Evolutionary conservation across 176 grass and related monocot species (phyloP).

Genomic region (Tuctoria greenei): DNA sequence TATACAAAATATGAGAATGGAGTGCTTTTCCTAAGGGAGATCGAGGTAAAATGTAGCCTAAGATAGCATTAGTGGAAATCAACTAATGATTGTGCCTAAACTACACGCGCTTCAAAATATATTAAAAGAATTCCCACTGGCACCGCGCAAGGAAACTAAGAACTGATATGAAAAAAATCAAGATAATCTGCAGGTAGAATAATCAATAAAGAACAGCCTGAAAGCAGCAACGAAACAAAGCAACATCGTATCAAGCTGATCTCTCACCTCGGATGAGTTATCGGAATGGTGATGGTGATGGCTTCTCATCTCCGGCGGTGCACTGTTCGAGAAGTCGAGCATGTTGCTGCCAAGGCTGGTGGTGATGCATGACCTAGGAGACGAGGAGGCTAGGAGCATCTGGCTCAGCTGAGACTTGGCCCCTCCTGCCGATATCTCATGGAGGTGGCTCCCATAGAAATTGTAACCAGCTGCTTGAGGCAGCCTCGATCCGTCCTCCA

Average conservation of each 20-base stretch:
- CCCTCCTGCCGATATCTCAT: constrained; percentile 52
- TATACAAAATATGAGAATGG: constrained; percentile 26
- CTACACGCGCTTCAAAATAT: neutral
- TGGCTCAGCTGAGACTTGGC: constrained; percentile 71
- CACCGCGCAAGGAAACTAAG: too few species aligned
- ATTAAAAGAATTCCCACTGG: neutral
- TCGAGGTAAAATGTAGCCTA: constrained; percentile 12
- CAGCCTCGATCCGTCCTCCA: constrained; percentile 48
- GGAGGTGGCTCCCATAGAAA: constrained; percentile 48
- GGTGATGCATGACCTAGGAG: constrained; percentile 87
- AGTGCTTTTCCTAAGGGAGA: constrained; percentile 32
- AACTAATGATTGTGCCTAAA: neutral
- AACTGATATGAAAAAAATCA: neutral
- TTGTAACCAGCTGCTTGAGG: constrained; percentile 25
- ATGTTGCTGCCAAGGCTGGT: constrained; percentile 82
- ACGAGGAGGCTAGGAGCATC: constrained; percentile 70
- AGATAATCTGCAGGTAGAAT: neutral
- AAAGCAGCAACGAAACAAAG: neutral
- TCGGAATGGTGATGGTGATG: constrained; percentile 55
- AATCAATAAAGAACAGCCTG: neutral
- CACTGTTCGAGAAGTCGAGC: constrained; percentile 79
- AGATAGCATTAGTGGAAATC: constrained; percentile 11
- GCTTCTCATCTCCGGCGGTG: constrained; percentile 48
- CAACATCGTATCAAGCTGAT: constrained; percentile 3
- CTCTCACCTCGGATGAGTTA: constrained; percentile 84